Evolutionary conservation across 352 stramenopile species (phyloP), one percentile per base, ranked within the genome.

Genomic region (Phytophthora multivora): DNA sequence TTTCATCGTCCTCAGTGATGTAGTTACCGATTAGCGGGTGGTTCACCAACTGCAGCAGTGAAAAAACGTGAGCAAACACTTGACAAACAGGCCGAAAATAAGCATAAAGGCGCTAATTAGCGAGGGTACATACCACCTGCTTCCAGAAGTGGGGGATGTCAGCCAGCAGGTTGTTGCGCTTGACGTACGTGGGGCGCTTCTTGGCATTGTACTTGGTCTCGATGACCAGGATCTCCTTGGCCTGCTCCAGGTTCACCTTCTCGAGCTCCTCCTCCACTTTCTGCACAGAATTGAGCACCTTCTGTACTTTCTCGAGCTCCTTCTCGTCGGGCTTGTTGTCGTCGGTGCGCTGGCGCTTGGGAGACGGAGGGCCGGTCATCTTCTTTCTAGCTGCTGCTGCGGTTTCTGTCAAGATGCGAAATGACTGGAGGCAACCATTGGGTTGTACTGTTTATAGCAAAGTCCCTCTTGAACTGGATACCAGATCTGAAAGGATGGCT

Each of bases 111-210:
- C 26, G 9, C 28, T 33, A 38, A 10, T 26, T 23, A 23, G 21
- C 21, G 16, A 15, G 15, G 26, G 10, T 40, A 79, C 79, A 59
- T 59, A 92, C 81, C 65, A 73, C 70, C 63, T 91, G 69, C 69
- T 91, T 91, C 85, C 85, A 93, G 67, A 93, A 91, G 51, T 62
- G 46, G 5, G 85, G 82, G 46, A 93, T 90, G 13, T 86, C 75
- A 16, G 50, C 51, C 46, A 93, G 58, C 38, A 90, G 66, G 58
- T 88, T 81, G 63, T 63, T 59, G 57, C 85, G 85, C 73, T 91
- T 90, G 49, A 77, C 73, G 63, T 83, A 87, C 35, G 79, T 66
- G 8, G 82, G 79, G 39, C 75, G 77, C 75, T 91, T 91, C 53
- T 67, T 70, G 36, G 54, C 69, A 66, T 91, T 91, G 77, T 84